Conservation (phyloP, 306 rosid genomes). For the Vicia villosa region DNA sequence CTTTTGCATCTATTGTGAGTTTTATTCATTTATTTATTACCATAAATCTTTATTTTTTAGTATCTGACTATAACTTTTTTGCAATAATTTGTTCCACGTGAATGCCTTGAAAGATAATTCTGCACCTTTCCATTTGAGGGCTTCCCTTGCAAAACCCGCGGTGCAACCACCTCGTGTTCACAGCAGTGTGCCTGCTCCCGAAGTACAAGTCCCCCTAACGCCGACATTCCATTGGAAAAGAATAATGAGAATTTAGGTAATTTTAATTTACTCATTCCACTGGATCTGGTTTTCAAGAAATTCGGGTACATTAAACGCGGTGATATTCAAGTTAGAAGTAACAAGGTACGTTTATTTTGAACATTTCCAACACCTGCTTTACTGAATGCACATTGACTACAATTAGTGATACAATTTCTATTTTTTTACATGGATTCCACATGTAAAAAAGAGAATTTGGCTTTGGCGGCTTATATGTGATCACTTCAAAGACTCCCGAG, state of each 20-base stretch:
- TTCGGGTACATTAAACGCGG: constrained; percentile 70
- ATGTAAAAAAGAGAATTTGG: no score
- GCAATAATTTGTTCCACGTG: constrained; percentile 47
- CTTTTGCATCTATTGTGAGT: constrained; percentile 79
- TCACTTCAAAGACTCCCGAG: constrained; percentile 80
- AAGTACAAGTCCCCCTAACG: constrained; percentile 42
- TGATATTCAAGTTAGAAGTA: constrained; percentile 87
- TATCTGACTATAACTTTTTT: neutral
- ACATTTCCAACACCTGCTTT: neutral
- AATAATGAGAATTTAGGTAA: constrained; percentile 58
- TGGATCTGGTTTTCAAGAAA: constrained; percentile 62
- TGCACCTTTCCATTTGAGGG: constrained; percentile 70
- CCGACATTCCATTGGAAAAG: constrained; percentile 48
- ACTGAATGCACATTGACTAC: neutral
- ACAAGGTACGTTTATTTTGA: constrained; percentile 47
- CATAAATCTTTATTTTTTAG: constrained; percentile 35
- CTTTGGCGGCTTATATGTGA: constrained; percentile 85
- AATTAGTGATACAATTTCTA: constrained; percentile 1
- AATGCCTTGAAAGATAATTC: constrained; percentile 61
- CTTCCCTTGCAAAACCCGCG: constrained; percentile 51
- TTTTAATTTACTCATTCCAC: neutral
- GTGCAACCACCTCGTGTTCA: constrained; percentile 46
- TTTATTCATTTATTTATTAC: constrained; percentile 17
- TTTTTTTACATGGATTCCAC: no score
- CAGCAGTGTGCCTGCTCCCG: constrained; percentile 39